Conservation (phyloP, 148 eudicot genomes). For the Heliamphora exappendiculata region DNA sequence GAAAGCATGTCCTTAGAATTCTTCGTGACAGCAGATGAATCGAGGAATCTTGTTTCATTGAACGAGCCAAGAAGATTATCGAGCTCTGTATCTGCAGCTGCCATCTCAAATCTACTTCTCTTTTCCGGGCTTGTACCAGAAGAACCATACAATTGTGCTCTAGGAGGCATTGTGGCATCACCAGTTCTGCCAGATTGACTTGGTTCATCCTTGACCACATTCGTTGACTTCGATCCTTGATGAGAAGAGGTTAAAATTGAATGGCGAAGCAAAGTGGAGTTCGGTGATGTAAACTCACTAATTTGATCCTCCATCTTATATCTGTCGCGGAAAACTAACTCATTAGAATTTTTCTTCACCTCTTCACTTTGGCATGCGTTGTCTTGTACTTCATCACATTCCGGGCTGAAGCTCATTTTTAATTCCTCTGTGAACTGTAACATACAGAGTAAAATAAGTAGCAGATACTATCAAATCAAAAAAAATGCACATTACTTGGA, state of each 20-base stretch:
- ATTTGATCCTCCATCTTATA: not conserved
- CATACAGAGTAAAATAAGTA: not conserved
- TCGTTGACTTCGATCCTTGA: not conserved
- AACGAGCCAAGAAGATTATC: constrained; percentile 58
- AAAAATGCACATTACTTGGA: not conserved
- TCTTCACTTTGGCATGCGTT: constrained; percentile 2
- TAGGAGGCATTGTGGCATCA: not conserved
- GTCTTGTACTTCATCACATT: constrained; percentile 14
- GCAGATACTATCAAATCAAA: not conserved
- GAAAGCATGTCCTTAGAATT: not conserved
- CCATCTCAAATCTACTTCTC: constrained; percentile 27
- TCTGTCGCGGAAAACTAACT: not conserved
- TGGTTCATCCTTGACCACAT: constrained; percentile 9
- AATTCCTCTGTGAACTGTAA: constrained; percentile 14
- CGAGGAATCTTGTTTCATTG: constrained; percentile 20
- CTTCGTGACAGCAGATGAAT: constrained; percentile 16
- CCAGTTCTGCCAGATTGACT: not conserved
- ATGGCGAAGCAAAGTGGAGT: not conserved
- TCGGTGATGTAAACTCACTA: not conserved
- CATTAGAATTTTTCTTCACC: constrained; percentile 4
- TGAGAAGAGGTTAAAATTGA: constrained; percentile 10
- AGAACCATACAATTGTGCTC: not conserved
- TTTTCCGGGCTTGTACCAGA: constrained; percentile 4
- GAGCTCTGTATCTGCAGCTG: constrained; percentile 54
- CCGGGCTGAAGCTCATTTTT: constrained; percentile 2